Conservation (phyloP, 495 filamentous ascomycete genomes). For the Friedmanniomyces simplex region DNA sequence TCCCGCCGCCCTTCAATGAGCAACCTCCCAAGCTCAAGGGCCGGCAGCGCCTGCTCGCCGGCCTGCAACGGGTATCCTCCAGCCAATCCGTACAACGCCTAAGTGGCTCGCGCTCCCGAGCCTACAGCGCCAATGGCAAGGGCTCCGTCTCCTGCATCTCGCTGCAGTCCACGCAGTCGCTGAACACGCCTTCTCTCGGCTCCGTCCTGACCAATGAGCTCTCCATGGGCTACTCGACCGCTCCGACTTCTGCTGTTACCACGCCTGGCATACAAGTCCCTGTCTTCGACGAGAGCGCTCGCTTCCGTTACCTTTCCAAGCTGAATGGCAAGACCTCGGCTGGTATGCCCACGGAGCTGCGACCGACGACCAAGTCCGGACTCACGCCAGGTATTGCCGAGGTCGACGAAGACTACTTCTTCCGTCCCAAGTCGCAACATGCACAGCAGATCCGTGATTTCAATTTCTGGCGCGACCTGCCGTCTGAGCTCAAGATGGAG, state of each 20-base stretch:
- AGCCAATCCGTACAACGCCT: slow-evolving; percentile 62
- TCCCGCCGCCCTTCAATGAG: slow-evolving; percentile 13
- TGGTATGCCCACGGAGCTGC: slow-evolving; percentile 55
- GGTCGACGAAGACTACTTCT: slow-evolving; percentile 39
- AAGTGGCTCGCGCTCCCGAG: slow-evolving; percentile 45
- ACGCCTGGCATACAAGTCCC: slow-evolving; percentile 39
- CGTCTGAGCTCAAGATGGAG: slow-evolving; percentile 67
- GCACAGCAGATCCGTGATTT: slow-evolving; percentile 41
- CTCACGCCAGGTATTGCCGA: slow-evolving; percentile 23
- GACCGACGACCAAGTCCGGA: slow-evolving; percentile 35
- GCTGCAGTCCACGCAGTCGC: slow-evolving; percentile 47
- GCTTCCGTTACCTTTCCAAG: slow-evolving; percentile 41
- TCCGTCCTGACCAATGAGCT: slow-evolving; percentile 52
- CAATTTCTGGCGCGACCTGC: slow-evolving; percentile 73
- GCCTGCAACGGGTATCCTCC: slow-evolving; percentile 80
- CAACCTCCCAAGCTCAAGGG: slow-evolving; percentile 52
- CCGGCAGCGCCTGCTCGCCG: slow-evolving; percentile 62
- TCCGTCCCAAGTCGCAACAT: slow-evolving; percentile 27
- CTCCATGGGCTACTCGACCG: slow-evolving; percentile 52
- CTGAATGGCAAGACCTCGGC: slow-evolving; percentile 39
- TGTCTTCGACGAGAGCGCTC: slow-evolving; percentile 35
- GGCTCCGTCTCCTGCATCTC: slow-evolving; percentile 83
- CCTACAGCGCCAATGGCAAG: slow-evolving; percentile 54
- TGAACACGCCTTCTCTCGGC: slow-evolving; percentile 38
- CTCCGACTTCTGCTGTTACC: slow-evolving; percentile 48